Conservation (phyloP, 2,329 filamentous ascomycete species). For the Exophiala oligosperma region DNA sequence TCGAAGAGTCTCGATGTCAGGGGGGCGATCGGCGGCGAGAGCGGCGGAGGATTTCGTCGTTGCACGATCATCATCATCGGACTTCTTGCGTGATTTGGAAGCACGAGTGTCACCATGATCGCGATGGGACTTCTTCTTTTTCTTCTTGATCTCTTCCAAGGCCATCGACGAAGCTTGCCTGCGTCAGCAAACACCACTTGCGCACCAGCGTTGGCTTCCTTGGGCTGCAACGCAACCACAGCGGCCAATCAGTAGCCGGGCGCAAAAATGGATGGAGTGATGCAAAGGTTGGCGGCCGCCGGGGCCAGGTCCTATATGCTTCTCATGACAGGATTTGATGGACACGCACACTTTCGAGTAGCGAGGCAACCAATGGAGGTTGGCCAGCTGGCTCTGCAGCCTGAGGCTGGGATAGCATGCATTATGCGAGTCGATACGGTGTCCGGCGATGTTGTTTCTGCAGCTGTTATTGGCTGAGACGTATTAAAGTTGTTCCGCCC, state of each 20-base stretch:
- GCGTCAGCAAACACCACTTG: constrained; percentile 6
- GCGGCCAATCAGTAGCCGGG: constrained; percentile 20
- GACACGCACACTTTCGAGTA: not conserved
- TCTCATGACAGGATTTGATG: constrained; percentile 1
- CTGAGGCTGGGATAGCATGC: constrained; percentile 6
- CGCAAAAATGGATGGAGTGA: constrained; percentile 7
- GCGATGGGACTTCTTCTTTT: constrained; percentile 14
- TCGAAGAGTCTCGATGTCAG: constrained; percentile 27
- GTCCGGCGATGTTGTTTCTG: not conserved
- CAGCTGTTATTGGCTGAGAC: not conserved
- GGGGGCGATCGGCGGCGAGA: constrained; percentile 13
- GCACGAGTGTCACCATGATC: constrained; percentile 15
- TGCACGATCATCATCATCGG: constrained; percentile 17
- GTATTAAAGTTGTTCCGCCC: constrained; percentile 1
- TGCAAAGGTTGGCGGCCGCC: constrained; percentile 1
- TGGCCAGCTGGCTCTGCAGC: constrained; percentile 17
- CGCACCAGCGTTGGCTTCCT: constrained; percentile 5
- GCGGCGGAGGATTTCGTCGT: constrained; percentile 10
- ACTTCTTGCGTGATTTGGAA: constrained; percentile 13
- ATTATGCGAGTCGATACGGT: not conserved
- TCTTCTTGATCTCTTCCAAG: constrained; percentile 18
- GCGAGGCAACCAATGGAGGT: constrained; percentile 21
- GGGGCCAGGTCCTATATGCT: constrained; percentile 3
- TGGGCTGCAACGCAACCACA: constrained; percentile 11
- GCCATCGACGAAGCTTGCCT: constrained; percentile 14